phyloP scores from a whole-genome alignment of 257 asterid genomes.

The Gentiana macrophylla region DNA sequence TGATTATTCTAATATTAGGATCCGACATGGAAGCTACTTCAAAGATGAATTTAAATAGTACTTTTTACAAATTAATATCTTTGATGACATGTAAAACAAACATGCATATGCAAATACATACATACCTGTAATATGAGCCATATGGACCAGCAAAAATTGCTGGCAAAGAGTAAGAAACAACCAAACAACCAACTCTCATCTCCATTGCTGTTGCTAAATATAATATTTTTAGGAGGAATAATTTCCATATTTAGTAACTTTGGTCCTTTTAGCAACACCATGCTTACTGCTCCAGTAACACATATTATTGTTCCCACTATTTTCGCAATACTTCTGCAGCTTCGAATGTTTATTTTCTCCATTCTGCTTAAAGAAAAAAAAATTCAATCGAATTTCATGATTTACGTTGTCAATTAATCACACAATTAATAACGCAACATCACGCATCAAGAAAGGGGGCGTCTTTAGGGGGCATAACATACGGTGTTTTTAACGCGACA shows the following conservation, averaged over 20 bases:
- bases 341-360: slow-evolving; percentile 38
- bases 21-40: too few species aligned
- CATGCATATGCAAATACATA: not conserved
- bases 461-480: too few species aligned
- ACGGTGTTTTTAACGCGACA: too few species aligned
- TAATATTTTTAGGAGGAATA: slow-evolving; percentile 10
- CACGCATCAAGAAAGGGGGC: not conserved
- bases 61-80: too few species aligned
- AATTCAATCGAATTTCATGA: not conserved
- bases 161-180: slow-evolving; percentile 42
- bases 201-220: slow-evolving; percentile 15
- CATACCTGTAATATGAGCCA: slow-evolving; percentile 43
- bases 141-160: slow-evolving; percentile 47
- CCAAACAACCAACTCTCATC: slow-evolving; percentile 52
- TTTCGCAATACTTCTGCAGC: slow-evolving; percentile 42
- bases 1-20: too few species aligned
- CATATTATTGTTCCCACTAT: slow-evolving; percentile 46
- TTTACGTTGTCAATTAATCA: not conserved
- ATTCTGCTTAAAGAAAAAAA: slow-evolving; percentile 20
- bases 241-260: slow-evolving; percentile 46
- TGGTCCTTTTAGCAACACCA: slow-evolving; percentile 65
- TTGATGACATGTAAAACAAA: too few species aligned
- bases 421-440: not conserved
- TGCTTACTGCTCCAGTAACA: slow-evolving; percentile 50
- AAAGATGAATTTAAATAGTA: too few species aligned